Evolutionary conservation across 108 stramenopile genomes (phyloP).

Genomic region (Pseudonitzschia multiseries): DNA sequence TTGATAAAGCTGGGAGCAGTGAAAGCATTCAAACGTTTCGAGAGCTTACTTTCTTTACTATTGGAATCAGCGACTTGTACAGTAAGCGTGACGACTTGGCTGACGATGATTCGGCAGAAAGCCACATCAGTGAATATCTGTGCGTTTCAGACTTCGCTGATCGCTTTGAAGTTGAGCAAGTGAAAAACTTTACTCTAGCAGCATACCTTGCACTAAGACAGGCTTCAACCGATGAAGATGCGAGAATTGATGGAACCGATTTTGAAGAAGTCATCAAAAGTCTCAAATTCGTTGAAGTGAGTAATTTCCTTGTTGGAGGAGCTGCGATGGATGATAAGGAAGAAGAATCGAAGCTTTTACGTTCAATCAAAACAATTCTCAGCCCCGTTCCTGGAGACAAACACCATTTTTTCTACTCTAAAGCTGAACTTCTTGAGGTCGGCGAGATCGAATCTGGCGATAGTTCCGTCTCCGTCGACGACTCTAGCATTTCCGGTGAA

Average conservation of each 20-base stretch:
- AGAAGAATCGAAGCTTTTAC: conserved; percentile 41
- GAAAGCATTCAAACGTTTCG: conserved; percentile 29
- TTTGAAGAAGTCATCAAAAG: conserved; percentile 21
- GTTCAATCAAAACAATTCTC: conserved; percentile 45
- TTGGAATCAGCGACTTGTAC: conserved; percentile 68
- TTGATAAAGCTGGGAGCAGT: conserved; percentile 17
- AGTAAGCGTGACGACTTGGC: conserved; percentile 55
- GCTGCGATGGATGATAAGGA: conserved; percentile 22
- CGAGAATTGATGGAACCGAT: conserved; percentile 26
- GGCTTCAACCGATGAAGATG: background rate
- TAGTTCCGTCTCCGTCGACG: conserved; percentile 18
- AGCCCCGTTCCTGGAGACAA: conserved; percentile 56
- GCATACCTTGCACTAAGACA: conserved; percentile 60
- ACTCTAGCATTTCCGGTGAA: background rate
- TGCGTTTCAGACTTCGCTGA: conserved; percentile 52
- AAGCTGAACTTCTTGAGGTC: conserved; percentile 18
- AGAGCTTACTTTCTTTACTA: conserved; percentile 63
- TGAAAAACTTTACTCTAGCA: conserved; percentile 52
- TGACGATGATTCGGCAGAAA: conserved; percentile 45
- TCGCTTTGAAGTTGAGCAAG: conserved; percentile 47
- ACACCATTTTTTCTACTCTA: conserved; percentile 46
- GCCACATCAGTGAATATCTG: conserved; percentile 53
- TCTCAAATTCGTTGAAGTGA: conserved; percentile 39
- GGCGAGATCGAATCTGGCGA: conserved; percentile 15
- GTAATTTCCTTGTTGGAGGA: conserved; percentile 27